A percentile compares a stretch with the other conserved stretches of the same genome.
Conservation (phyloP, 768 basidiomycete genomes). For the Tricholoma saponaceum region DNA sequence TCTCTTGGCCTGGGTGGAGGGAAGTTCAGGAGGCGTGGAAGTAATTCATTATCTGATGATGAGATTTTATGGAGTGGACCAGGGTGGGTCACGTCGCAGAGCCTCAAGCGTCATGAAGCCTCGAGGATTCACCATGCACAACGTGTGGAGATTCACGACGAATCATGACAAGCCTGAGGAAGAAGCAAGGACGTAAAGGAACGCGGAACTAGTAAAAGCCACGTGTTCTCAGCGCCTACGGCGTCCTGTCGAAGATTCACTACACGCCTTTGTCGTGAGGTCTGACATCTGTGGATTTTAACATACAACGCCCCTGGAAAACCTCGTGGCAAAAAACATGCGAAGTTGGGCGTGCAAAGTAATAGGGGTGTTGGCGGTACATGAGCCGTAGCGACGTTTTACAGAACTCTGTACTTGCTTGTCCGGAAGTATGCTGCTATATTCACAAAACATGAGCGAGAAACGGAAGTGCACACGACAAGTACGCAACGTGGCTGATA, state of each 20-base stretch:
- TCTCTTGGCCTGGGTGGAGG: background rate
- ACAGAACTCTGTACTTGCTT: no score
- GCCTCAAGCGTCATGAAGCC: background rate
- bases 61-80: background rate
- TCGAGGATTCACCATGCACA: background rate
- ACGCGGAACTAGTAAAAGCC: background rate
- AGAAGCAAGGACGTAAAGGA: background rate
- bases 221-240: background rate
- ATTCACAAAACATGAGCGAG: no score
- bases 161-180: background rate
- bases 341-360: background rate
- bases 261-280: background rate
- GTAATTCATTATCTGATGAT: background rate
- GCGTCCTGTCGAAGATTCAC: background rate
- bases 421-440: no score
- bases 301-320: background rate
- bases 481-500: no score
- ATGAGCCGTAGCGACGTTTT: no score
- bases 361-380: no score
- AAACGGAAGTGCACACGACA: no score
- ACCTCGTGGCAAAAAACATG: background rate
- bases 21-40: background rate
- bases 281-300: background rate
- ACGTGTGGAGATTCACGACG: background rate
- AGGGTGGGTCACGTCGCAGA: background rate